These are phyloP conservation scores for Trametes cubensis DNA, from an alignment of 768 basidiomycete genomes.

Conservation along the genomic window DNA sequence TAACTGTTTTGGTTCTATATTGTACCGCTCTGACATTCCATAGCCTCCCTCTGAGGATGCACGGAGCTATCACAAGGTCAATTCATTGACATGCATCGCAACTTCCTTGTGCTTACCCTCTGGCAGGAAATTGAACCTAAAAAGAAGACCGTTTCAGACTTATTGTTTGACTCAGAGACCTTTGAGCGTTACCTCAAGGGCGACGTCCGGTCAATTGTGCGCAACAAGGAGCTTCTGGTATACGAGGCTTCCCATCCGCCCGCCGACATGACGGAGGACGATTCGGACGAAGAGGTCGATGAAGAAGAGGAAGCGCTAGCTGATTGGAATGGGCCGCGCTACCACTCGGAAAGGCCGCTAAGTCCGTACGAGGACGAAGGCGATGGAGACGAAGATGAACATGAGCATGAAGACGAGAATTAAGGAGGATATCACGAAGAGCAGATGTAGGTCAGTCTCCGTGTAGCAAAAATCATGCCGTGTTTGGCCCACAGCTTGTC, in stretches of 20 bases:
- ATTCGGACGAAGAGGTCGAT: background rate
- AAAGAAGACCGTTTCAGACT: slow-evolving; percentile 29
- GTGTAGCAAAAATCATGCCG: too few relatives aligned
- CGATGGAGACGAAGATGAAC: background rate
- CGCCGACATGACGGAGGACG: slow-evolving; percentile 4
- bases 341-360: background rate
- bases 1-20: too few relatives aligned
- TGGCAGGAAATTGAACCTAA: slow-evolving; percentile 31
- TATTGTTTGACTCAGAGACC: slow-evolving; percentile 28
- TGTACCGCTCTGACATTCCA: too few relatives aligned
- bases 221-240: slow-evolving; percentile 30
- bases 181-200: slow-evolving; percentile 33
- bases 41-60: too few relatives aligned
- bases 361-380: background rate
- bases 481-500: too few relatives aligned
- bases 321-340: background rate
- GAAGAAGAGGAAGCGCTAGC: background rate
- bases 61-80: too few relatives aligned
- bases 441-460: too few relatives aligned
- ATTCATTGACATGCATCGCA: too few relatives aligned
- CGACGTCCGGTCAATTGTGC: slow-evolving; percentile 28
- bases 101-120: background rate
- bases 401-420: too few relatives aligned
- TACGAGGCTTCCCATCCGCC: slow-evolving; percentile 23
- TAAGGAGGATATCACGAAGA: too few relatives aligned